phyloP scores from a whole-genome alignment of 768 basidiomycete species.

The Amanita pseudoporphyria region DNA sequence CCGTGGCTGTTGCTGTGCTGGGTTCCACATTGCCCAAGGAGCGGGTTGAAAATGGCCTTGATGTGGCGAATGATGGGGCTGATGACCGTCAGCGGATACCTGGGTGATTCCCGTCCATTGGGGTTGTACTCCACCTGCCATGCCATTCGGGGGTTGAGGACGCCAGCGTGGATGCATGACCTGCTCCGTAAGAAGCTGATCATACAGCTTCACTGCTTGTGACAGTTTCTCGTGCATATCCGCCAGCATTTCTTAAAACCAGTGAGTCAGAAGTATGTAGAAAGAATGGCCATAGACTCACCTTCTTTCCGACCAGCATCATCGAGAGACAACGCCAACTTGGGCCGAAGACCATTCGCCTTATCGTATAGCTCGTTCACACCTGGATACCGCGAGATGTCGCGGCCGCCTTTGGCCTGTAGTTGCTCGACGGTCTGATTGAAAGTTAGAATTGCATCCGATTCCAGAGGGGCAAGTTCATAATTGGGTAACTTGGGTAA shows the following conservation, averaged over 20 bases:
- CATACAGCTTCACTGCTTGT: slow-evolving; percentile 87
- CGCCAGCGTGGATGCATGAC: slow-evolving; percentile 66
- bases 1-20: slow-evolving; percentile 11
- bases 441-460: slow-evolving; percentile 83
- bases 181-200: slow-evolving; percentile 78
- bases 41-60: neutral
- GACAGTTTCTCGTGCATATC: slow-evolving; percentile 96
- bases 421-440: slow-evolving; percentile 85
- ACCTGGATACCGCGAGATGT: slow-evolving; percentile 74
- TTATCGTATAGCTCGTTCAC: slow-evolving; percentile 81
- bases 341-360: slow-evolving; percentile 68
- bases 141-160: slow-evolving; percentile 13
- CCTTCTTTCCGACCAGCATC: slow-evolving; percentile 83
- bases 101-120: slow-evolving; percentile 6
- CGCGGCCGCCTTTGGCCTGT: slow-evolving; percentile 64
- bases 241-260: slow-evolving; percentile 58
- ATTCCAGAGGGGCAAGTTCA: slow-evolving; percentile 75
- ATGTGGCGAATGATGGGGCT: too few relatives aligned
- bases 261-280: neutral
- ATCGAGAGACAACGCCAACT: slow-evolving; percentile 74
- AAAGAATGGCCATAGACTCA: slow-evolving; percentile 19
- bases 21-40: slow-evolving; percentile 10
- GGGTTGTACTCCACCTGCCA: neutral
- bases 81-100: neutral
- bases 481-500: slow-evolving; percentile 58